Percentiles rank a stretch among this genome's conserved stretches.
phyloP scores from a whole-genome alignment of 257 asterid species.

The Ophiorrhiza pumila region DNA sequence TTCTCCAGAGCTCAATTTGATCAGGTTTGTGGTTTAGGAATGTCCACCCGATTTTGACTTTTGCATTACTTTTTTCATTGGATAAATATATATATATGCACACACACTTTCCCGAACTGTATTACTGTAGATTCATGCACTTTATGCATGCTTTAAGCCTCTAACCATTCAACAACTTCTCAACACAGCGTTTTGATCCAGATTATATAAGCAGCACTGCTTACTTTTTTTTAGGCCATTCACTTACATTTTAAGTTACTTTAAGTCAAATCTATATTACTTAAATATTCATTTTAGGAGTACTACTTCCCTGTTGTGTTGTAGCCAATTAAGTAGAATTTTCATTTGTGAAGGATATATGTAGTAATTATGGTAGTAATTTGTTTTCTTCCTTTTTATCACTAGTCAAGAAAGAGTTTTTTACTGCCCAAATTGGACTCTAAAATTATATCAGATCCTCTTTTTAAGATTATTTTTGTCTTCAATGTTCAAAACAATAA shows the following conservation, averaged over 20 bases:
- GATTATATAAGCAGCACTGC: too few species aligned
- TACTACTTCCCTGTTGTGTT: not conserved
- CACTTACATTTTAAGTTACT: not conserved
- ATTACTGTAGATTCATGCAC: too few species aligned
- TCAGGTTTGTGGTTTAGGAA: not conserved
- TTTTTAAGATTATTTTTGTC: too few species aligned
- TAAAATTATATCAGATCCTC: too few species aligned
- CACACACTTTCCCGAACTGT: too few species aligned
- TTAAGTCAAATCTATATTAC: not conserved
- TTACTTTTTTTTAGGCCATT: not conserved
- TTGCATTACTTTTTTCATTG: not conserved
- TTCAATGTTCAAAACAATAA: too few species aligned
- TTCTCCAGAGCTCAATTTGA: not conserved
- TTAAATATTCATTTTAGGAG: not conserved
- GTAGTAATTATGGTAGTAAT: not conserved
- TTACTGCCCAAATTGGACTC: not conserved
- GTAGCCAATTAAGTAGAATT: not conserved
- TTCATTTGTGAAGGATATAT: constrained; percentile 2
- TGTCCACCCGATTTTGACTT: not conserved
- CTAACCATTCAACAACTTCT: too few species aligned
- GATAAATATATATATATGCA: not conserved
- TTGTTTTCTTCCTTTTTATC: not conserved
- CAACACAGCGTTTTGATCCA: not conserved
- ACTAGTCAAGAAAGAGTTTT: not conserved
- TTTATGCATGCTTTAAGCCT: not conserved